These are phyloP conservation scores for Penicillium coffeae DNA, from an alignment of 495 filamentous ascomycete species.

Conservation along the genomic window DNA sequence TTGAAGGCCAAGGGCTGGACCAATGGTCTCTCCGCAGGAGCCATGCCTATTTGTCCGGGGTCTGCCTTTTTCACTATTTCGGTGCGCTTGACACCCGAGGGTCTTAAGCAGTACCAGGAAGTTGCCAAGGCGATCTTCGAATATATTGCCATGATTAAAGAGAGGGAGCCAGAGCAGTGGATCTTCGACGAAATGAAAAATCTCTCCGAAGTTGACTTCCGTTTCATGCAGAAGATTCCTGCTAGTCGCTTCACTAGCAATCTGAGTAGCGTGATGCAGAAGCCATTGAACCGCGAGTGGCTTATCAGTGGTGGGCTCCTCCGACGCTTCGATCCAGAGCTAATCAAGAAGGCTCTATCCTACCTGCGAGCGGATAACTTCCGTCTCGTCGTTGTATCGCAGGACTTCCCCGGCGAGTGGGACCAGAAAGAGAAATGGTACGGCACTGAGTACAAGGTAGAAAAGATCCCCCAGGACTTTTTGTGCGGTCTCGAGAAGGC, in stretches of 20 bases:
- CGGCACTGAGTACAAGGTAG: conserved; percentile 85
- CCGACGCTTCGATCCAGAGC: conserved; percentile 69
- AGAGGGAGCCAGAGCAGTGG: conserved; percentile 82
- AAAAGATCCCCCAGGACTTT: conserved; percentile 77
- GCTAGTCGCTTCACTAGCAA: conserved; percentile 84
- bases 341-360: conserved; percentile 70
- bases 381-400: conserved; percentile 73
- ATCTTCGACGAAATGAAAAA: conserved; percentile 87
- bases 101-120: conserved; percentile 78
- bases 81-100: conserved; percentile 82
- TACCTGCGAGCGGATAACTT: conserved; percentile 88
- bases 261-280: conserved; percentile 83
- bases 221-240: conserved; percentile 87
- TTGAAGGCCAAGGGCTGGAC: conserved; percentile 96
- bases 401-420: conserved; percentile 79
- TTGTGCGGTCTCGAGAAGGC: conserved; percentile 65
- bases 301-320: conserved; percentile 75
- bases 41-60: conserved; percentile 73
- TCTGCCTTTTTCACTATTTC: conserved; percentile 77
- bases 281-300: conserved; percentile 77
- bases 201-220: conserved; percentile 88
- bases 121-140: conserved; percentile 87
- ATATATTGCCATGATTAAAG: conserved; percentile 84
- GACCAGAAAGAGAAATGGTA: conserved; percentile 95
- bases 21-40: conserved; percentile 78